These are phyloP conservation scores for Porogramme epimiltina DNA, from an alignment of 1,284 basidiomycete genomes.

Conservation along the genomic window DNA sequence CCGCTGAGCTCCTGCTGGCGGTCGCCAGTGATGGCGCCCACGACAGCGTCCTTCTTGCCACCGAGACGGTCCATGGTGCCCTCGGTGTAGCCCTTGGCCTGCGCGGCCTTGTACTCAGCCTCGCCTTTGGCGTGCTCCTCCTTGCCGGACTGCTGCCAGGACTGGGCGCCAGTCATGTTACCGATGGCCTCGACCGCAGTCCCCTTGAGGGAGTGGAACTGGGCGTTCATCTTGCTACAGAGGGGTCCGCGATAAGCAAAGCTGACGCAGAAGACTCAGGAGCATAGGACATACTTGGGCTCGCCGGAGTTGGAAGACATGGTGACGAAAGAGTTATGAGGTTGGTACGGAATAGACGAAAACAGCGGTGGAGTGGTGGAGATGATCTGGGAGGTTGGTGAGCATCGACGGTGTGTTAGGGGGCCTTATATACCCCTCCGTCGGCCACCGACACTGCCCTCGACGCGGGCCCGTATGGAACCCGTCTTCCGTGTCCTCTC, in stretches of 20 bases:
- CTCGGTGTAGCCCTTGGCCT: constrained; percentile 56
- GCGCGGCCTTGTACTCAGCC: constrained; percentile 57
- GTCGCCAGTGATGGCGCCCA: constrained; percentile 47
- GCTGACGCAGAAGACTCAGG: no score
- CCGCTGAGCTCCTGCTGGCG: constrained; percentile 61
- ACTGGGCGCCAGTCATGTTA: constrained; percentile 46
- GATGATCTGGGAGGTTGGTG: not conserved
- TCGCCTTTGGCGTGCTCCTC: constrained; percentile 71
- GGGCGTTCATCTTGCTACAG: constrained; percentile 62
- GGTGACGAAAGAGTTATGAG: not conserved
- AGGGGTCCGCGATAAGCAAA: not conserved
- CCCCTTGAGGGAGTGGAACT: constrained; percentile 65
- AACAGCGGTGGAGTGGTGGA: no score
- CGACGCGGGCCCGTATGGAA: no score
- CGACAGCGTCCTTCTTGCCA: constrained; percentile 64
- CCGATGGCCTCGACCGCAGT: constrained; percentile 59
- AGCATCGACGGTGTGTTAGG: not conserved
- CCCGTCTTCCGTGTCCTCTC: no score
- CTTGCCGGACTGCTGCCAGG: constrained; percentile 60
- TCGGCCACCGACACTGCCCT: no score
- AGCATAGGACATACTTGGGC: constrained; percentile 17
- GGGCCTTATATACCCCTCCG: not conserved
- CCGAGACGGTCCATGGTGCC: constrained; percentile 57
- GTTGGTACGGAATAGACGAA: not conserved
- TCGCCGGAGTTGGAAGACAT: constrained; percentile 18